Evolutionary conservation across 352 stramenopile species (phyloP).

Genomic region (Globisporangium sylvaticum): DNA sequence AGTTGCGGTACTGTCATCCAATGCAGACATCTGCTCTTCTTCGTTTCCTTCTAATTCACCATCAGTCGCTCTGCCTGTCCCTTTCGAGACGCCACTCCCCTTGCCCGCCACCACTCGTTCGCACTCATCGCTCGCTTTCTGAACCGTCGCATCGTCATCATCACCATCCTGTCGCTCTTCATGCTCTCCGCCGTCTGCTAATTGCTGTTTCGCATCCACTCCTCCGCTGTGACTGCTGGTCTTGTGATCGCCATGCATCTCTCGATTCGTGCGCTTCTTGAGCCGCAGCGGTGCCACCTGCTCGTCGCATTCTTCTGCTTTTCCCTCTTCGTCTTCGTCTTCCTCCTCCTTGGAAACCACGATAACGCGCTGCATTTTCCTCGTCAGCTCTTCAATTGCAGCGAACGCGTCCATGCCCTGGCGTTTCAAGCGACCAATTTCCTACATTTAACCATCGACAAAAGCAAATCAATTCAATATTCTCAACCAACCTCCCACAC

Average conservation of each 20-base stretch:
- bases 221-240: no score
- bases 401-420: constrained; percentile 78
- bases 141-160: constrained; percentile 4
- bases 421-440: constrained; percentile 71
- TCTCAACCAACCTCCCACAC: neutral
- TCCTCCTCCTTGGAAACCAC: constrained; percentile 1
- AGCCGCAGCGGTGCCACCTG: neutral
- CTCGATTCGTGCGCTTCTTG: constrained; percentile 10
- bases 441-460: constrained; percentile 21
- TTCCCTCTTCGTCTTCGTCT: constrained; percentile 9
- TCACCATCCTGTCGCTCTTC: neutral
- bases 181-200: neutral
- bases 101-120: constrained; percentile 1
- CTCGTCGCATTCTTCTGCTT: constrained; percentile 6
- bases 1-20: neutral
- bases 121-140: neutral
- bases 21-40: neutral
- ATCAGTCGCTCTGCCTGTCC: neutral
- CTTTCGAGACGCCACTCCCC: neutral
- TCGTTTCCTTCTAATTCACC: neutral
- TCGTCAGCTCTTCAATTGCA: constrained; percentile 79
- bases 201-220: neutral
- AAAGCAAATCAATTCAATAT: neutral
- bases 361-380: constrained; percentile 66
- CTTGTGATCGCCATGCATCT: constrained; percentile 2